Base-by-base conservation (phyloP, 345 rosid species). In the Citrus australasica region DNA sequence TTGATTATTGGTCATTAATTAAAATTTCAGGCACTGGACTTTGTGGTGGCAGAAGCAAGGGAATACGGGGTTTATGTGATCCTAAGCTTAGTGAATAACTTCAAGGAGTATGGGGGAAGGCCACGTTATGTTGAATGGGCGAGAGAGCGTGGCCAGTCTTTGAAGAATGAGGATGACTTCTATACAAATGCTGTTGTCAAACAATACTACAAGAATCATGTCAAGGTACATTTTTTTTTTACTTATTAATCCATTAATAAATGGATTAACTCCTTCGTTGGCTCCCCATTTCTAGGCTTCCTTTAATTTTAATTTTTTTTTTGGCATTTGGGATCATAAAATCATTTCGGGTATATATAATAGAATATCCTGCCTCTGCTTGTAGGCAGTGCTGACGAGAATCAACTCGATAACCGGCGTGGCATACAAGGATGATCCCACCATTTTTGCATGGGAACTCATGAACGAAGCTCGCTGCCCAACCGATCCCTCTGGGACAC, bases 391-490 rank as follows among this genome's bases (percentile, higher is more conserved):
- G 76, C 71, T 91, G 74, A 93, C 91, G 40, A 91, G 98, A 83
- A 73, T 19, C 66, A 94, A 93, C 84, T 71, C 93, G 14, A 80
- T 93, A 60, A 94, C 95, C 17, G 91, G 95, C 35, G 79, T 86
- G 28, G 80, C 85, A 35, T 91, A 94, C 60, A 89, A 85, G 83
- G 95, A 94, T 32, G 98, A 94, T 79, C 90, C 95, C 0, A 87
- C 88, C 71, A 89, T 94, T 60, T 88, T 95, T 76, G 90, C 98
- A 69, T 95, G 98, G 98, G 98, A 95, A 76, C 90, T 95, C 14
- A 95, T 95, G 79, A 95, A 95, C 16, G 97, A 93, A 79, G 91
- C 97, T 63, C 93, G 92, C 33, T 89, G 90, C 78, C 55, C 73
- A 9, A 77, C 69, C 40, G 90, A 89, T 76, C 40, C 86, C 42